These are phyloP conservation scores for Didymella glomerata DNA, from an alignment of 2,329 filamentous ascomycete species.

Conservation along the genomic window DNA sequence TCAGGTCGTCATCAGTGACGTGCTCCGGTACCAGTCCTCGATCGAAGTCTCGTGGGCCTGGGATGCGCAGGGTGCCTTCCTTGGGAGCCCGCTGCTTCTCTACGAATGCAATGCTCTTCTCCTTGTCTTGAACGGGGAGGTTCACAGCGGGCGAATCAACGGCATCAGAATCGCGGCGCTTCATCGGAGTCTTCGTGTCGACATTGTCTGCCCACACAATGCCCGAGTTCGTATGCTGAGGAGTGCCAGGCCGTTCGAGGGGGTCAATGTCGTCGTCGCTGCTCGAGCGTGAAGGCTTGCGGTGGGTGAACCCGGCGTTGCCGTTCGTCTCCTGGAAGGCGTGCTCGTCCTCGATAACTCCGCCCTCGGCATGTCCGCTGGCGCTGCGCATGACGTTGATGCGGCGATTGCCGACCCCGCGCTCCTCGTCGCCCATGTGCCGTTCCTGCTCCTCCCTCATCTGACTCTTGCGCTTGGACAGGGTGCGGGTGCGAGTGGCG, in stretches of 20 bases:
- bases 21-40: constrained; percentile 75
- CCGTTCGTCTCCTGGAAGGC: constrained; percentile 58
- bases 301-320: constrained; percentile 20
- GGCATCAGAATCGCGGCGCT: constrained; percentile 68
- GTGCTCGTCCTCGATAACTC: constrained; percentile 64
- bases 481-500: constrained; percentile 64
- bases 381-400: constrained; percentile 72
- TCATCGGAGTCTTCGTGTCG: constrained; percentile 41
- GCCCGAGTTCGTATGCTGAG: constrained; percentile 25
- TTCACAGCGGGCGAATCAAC: constrained; percentile 67
- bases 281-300: constrained; percentile 16
- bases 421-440: constrained; percentile 60
- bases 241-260: constrained; percentile 28
- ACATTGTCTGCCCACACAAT: constrained; percentile 38
- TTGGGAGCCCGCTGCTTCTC: constrained; percentile 80
- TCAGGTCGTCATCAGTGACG: constrained; percentile 55
- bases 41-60: constrained; percentile 89
- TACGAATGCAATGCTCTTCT: constrained; percentile 87
- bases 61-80: constrained; percentile 82
- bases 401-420: constrained; percentile 69
- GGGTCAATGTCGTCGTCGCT: constrained; percentile 28
- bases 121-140: constrained; percentile 65
- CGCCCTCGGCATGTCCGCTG: constrained; percentile 61
- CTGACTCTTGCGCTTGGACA: constrained; percentile 61
- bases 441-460: constrained; percentile 57